Base-by-base conservation (phyloP, 345 rosid genomes). In the Eucalyptus urophylla region DNA sequence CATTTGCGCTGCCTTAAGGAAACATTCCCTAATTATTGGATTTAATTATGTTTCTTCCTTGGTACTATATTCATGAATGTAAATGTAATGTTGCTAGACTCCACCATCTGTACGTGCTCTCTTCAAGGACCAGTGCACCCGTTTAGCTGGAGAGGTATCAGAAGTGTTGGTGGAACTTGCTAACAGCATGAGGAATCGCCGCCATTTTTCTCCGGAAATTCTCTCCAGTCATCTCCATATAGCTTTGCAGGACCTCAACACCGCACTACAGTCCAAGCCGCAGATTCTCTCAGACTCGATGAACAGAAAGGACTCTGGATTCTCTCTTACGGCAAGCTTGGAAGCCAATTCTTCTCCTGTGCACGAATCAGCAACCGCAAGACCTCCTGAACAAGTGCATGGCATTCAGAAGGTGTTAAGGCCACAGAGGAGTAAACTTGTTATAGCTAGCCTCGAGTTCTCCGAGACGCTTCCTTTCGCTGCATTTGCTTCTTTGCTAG, bases 381-480 rank as follows among this genome's bases (percentile, higher is more conserved):
- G 44, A 8, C 95, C 95, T 76, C 93, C 96, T 87, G 92, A 94
- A 44, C 44, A 27, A 31, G 29, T 31, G 25, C 60, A 14, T 0
- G 45, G n/a, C 33, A 95, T 94, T 50, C 89, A 95, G 90, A 95
- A 92, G 89, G 92, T 91, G 49, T 81, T 95, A 87, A 93, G 97
- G 92, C 96, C 97, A 16, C 99, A 96, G 80, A 49, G 93, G 91
- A 95, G 97, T 69, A 96, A 94, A 89, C 92, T 94, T 10, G 97
- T 94, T 5, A 88, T 94, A 88, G 94, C 96, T 4, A 92, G 96
- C 43, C 92, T 97, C 0, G 98, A 95, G 85, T 97, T 97, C 91
- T 94, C 97, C 3, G 98, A 96, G 87, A 98, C 98, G 16, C 95
- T 97, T 69, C 99, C 99, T 2, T 95, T 97, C 16, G 97, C 98